Conservation (phyloP, 352 stramenopile genomes). For the Hyaloperonospora brassicae region DNA sequence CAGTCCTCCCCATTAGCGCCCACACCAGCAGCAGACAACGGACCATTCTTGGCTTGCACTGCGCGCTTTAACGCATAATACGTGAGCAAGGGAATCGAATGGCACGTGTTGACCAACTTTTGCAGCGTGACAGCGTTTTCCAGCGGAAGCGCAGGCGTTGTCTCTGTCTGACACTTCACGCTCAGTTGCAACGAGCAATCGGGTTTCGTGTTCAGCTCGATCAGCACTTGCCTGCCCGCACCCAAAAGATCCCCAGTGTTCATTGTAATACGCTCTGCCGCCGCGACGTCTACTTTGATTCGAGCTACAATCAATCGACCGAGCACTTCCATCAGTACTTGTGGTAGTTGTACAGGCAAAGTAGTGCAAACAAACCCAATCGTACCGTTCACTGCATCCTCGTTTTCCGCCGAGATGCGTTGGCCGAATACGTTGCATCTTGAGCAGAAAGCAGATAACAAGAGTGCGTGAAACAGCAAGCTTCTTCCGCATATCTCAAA, state of each 20-base stretch:
- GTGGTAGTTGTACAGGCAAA: neutral
- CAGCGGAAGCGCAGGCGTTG: slow-evolving; percentile 19
- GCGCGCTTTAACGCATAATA: slow-evolving; percentile 67
- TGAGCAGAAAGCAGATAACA: slow-evolving; percentile 67
- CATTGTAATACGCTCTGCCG: slow-evolving; percentile 69
- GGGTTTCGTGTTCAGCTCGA: slow-evolving; percentile 56
- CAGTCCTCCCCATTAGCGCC: slow-evolving; percentile 46
- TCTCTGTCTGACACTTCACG: slow-evolving; percentile 46
- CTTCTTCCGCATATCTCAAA: slow-evolving; percentile 78
- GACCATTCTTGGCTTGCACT: slow-evolving; percentile 36
- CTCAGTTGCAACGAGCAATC: slow-evolving; percentile 61
- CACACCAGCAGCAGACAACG: slow-evolving; percentile 12
- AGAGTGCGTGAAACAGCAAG: slow-evolving; percentile 79
- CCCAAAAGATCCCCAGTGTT: slow-evolving; percentile 58
- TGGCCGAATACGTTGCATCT: slow-evolving; percentile 67
- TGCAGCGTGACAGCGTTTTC: slow-evolving; percentile 40
- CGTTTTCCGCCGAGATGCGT: slow-evolving; percentile 48
- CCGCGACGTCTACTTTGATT: slow-evolving; percentile 78
- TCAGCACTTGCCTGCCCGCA: slow-evolving; percentile 47
- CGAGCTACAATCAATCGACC: slow-evolving; percentile 24
- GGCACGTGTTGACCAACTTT: slow-evolving; percentile 33
- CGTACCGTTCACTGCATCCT: slow-evolving; percentile 57
- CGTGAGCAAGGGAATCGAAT: slow-evolving; percentile 72
- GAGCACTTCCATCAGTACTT: neutral
- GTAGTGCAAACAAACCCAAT: neutral